Percentiles rank a stretch among this genome's conserved stretches.
Evolutionary conservation across 805 yeast species (phyloP).

Genomic region (Saturnispora gosingensis): DNA sequence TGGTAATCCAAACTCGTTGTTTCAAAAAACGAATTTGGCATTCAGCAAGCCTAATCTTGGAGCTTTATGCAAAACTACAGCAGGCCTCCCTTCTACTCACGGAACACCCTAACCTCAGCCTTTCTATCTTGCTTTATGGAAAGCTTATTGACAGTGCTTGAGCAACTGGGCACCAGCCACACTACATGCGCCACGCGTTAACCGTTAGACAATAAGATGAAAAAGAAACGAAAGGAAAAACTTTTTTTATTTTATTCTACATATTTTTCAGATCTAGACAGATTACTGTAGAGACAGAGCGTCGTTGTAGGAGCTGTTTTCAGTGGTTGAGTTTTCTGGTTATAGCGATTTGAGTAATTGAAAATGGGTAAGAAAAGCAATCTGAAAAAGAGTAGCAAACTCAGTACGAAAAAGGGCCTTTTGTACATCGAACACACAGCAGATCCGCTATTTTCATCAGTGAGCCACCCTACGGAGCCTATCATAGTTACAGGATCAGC

Average conservation of each 20-base stretch:
- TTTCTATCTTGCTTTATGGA: too few species aligned
- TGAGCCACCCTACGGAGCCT: conserved; percentile 69
- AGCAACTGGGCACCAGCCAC: neutral
- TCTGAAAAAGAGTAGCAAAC: conserved; percentile 9
- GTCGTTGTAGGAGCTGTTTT: neutral
- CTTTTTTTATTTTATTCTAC: too few species aligned
- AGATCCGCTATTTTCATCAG: conserved; percentile 67
- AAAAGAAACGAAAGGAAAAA: neutral
- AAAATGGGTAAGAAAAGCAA: conserved; percentile 8
- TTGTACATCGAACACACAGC: conserved; percentile 34
- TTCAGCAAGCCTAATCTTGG: too few species aligned
- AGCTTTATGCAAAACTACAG: too few species aligned
- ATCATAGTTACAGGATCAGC: conserved; percentile 66
- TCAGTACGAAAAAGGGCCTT: conserved; percentile 26
- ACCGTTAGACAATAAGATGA: neutral
- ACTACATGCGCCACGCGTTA: neutral
- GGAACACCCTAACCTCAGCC: too few species aligned
- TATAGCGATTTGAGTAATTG: neutral
- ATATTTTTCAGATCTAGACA: neutral
- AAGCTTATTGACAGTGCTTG: neutral
- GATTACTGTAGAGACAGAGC: neutral
- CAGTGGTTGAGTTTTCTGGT: neutral
- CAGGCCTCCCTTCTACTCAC: too few species aligned
- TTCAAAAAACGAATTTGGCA: too few species aligned
- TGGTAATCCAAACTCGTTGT: too few species aligned